Percentiles rank a stretch among this genome's conserved stretches.
phyloP scores from a whole-genome alignment of 352 stramenopile genomes.

The Pseudoperonospora humuli region DNA sequence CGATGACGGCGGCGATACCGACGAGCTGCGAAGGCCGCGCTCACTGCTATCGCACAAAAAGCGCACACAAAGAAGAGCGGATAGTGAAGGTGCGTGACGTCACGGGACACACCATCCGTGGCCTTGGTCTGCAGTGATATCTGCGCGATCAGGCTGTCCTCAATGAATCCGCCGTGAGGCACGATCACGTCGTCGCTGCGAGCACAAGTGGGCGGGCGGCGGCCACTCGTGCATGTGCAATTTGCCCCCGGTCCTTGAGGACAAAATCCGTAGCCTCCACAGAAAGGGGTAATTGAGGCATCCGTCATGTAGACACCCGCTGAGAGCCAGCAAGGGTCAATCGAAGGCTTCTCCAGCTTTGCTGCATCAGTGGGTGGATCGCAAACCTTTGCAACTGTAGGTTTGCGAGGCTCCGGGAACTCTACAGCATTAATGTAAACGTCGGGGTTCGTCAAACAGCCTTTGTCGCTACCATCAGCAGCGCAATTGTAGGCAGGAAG shows the following conservation, averaged over 20 bases:
- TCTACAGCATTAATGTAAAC: slow-evolving; percentile 33
- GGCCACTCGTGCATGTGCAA: slow-evolving; percentile 46
- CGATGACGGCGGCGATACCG: slow-evolving; percentile 12
- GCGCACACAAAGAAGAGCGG: slow-evolving; percentile 22
- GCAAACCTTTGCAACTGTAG: slow-evolving; percentile 16
- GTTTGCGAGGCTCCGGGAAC: slow-evolving; percentile 33
- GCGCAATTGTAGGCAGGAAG: slow-evolving; percentile 53
- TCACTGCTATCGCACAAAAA: slow-evolving; percentile 16
- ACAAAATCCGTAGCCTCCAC: slow-evolving; percentile 61
- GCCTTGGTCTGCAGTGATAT: slow-evolving; percentile 3
- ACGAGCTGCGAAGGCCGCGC: slow-evolving; percentile 8
- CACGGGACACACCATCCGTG: not conserved
- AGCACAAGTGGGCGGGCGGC: slow-evolving; percentile 30
- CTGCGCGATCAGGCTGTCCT: not conserved
- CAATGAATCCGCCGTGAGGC: slow-evolving; percentile 10
- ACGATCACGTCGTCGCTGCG: slow-evolving; percentile 34
- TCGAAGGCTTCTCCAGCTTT: slow-evolving; percentile 32
- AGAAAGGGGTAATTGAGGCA: slow-evolving; percentile 60
- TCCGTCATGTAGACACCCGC: slow-evolving; percentile 40
- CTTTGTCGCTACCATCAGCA: slow-evolving; percentile 34
- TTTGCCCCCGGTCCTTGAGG: slow-evolving; percentile 48
- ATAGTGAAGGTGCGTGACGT: slow-evolving; percentile 9
- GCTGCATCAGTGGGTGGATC: not conserved
- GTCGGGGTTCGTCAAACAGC: slow-evolving; percentile 33
- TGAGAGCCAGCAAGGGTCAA: slow-evolving; percentile 78